Evolutionary conservation across 164 flowering plant genomes (phyloP), one percentile per base, ranked within the genome.

Genomic region (Magnolia sinica): DNA sequence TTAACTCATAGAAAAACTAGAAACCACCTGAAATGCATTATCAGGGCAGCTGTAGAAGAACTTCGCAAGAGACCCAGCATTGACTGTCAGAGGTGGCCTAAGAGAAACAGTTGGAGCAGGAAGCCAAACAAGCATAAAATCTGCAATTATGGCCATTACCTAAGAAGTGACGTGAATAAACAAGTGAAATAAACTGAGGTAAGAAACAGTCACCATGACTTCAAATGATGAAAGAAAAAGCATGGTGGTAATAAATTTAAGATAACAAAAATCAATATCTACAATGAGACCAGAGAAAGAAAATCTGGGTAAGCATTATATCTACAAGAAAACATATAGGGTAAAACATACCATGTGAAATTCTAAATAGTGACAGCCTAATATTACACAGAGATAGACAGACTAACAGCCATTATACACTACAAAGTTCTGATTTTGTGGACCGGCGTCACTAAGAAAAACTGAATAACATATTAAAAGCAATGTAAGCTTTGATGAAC

Each of bases 31-130:
- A 74, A 96, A 96, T 16, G 97, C 99, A 82, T 96, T 96, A 68
- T 92, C 99, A 58, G 99, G 99, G 81, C 98, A 96, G 78, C 77
- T 82, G 72, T 88, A 78, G 85, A 96, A 94, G 83, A 92, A 96
- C 83, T 88, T 91, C 61, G 99, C 85, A 79, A 96, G 78, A 22
- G 86, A 74, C 71, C 99, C 99, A 68, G 97, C 98, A 80, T 76
- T 87, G 11, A 84, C 71, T 61, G 88, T 83, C 70, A 92, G 87
- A 71, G 97, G 86, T 24, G 95, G 85, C 27, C 94, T 88, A 64
- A 96, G 97, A 84, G 97, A 86, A 73, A 96, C 91, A 63, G 99
- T 96, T 18, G 99, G 99, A 58, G 99, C 99, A 68, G 99, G 99
- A 78, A 96, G 97, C 84, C 87, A 96, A 50, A 96, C 99, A 77